Percentiles rank a stretch among this genome's conserved stretches.
Evolutionary conservation across 164 flowering plant genomes (phyloP).

Genomic region (Liquidambar formosana): DNA sequence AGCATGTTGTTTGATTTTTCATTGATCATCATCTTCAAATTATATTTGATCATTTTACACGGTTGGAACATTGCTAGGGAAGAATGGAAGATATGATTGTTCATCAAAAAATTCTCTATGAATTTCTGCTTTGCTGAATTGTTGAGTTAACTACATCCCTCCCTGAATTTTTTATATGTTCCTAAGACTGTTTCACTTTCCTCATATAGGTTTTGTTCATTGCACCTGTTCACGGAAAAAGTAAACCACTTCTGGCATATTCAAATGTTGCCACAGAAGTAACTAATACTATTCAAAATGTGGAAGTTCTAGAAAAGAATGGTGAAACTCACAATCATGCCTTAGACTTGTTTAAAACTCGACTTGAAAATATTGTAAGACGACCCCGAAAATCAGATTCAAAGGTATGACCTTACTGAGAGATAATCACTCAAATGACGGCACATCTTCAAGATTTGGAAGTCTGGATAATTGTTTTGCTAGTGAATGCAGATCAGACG

Average conservation of each 20-base stretch:
- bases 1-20: not conserved
- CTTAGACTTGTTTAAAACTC: conserved; percentile 35
- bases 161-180: not conserved
- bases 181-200: not conserved
- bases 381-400: conserved; percentile 66
- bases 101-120: not conserved
- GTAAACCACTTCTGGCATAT: conserved; percentile 35
- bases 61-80: not conserved
- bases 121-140: not conserved
- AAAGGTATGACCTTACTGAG: conserved; percentile 50
- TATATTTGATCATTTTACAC: not conserved
- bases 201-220: conserved; percentile 70
- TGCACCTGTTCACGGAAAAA: conserved; percentile 60
- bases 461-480: not conserved
- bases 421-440: not conserved
- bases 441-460: not conserved
- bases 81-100: not conserved
- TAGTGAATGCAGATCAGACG: conserved; percentile 62
- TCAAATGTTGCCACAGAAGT: conserved; percentile 37
- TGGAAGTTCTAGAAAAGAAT: conserved; percentile 27
- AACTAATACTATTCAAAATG: conserved; percentile 18
- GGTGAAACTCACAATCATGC: conserved; percentile 18
- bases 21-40: not conserved
- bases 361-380: conserved; percentile 50
- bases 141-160: not conserved